Conservation (phyloP, 805 yeast genomes). For the Phaffomyces antillensis region DNA sequence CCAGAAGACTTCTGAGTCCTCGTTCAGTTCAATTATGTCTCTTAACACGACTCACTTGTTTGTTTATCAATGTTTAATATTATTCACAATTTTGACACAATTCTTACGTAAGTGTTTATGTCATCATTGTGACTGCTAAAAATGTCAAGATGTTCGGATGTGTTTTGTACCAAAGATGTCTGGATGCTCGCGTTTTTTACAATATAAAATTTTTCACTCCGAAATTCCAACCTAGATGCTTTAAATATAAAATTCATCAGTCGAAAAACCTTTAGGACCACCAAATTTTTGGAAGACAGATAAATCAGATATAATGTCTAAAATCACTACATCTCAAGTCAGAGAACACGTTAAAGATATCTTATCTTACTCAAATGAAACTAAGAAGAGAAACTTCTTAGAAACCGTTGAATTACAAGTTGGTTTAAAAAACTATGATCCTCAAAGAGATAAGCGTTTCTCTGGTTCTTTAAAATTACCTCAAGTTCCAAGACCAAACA, state of each 20-base stretch:
- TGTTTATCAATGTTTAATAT: no score
- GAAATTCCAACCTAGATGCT: no score
- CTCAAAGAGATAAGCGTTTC: constrained; percentile 99
- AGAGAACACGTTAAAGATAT: constrained; percentile 95
- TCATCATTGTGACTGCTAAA: constrained; percentile 7
- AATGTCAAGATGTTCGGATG: background rate
- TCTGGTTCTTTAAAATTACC: constrained; percentile 99
- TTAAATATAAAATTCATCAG: constrained; percentile 19
- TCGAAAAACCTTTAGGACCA: constrained; percentile 46
- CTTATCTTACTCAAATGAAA: constrained; percentile 81
- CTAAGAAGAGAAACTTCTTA: constrained; percentile 99
- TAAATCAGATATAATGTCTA: constrained; percentile 52
- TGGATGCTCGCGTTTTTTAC: background rate
- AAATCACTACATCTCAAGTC: constrained; percentile 86
- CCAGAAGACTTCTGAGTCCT: background rate
- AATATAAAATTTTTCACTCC: background rate
- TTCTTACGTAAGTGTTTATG: background rate
- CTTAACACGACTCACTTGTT: no score
- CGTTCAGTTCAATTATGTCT: background rate
- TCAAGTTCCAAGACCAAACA: constrained; percentile 99
- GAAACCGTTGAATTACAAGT: constrained; percentile 99
- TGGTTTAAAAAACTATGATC: constrained; percentile 99
- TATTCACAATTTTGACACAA: background rate
- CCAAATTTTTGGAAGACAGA: constrained; percentile 76
- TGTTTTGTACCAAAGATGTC: background rate